phyloP scores from a whole-genome alignment of 495 filamentous ascomycete species.

The Daldinia grandis region DNA sequence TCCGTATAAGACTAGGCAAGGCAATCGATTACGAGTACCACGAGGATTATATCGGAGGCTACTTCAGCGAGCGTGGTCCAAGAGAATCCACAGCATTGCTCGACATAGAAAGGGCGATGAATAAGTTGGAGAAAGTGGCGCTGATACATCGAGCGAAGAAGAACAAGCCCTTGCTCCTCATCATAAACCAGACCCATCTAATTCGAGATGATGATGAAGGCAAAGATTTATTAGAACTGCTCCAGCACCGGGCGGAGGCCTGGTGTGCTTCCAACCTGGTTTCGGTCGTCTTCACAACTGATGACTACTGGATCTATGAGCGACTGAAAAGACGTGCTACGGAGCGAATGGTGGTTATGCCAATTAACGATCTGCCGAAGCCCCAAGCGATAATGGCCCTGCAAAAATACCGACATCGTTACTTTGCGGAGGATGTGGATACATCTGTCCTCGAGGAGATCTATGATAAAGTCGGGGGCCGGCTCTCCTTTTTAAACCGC shows the following conservation, averaged over 20 bases:
- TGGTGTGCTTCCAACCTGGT: constrained; percentile 92
- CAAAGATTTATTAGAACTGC: constrained; percentile 87
- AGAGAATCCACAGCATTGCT: constrained; percentile 88
- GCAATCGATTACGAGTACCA: constrained; percentile 93
- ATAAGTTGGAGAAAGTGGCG: constrained; percentile 97
- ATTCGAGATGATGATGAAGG: constrained; percentile 91
- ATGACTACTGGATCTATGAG: constrained; percentile 99
- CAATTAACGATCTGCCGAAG: constrained; percentile 82
- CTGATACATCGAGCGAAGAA: constrained; percentile 65
- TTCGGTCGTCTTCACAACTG: constrained; percentile 90
- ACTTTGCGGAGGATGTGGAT: constrained; percentile 66
- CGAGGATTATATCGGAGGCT: constrained; percentile 89
- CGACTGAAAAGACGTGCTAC: constrained; percentile 88
- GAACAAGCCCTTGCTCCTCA: constrained; percentile 78
- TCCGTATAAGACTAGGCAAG: constrained; percentile 89
- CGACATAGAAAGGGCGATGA: constrained; percentile 95
- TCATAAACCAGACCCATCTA: constrained; percentile 91
- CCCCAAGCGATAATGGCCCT: constrained; percentile 77
- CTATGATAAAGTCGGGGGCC: constrained; percentile 85
- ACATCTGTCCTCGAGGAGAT: constrained; percentile 71
- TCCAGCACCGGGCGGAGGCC: constrained; percentile 93
- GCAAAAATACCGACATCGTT: constrained; percentile 74
- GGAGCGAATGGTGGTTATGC: constrained; percentile 83
- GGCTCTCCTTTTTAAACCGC: constrained; percentile 83
- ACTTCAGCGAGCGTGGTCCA: constrained; percentile 93